Evolutionary conservation across 2,329 filamentous ascomycete genomes (phyloP).

Genomic region (Emmonsia crescens): DNA sequence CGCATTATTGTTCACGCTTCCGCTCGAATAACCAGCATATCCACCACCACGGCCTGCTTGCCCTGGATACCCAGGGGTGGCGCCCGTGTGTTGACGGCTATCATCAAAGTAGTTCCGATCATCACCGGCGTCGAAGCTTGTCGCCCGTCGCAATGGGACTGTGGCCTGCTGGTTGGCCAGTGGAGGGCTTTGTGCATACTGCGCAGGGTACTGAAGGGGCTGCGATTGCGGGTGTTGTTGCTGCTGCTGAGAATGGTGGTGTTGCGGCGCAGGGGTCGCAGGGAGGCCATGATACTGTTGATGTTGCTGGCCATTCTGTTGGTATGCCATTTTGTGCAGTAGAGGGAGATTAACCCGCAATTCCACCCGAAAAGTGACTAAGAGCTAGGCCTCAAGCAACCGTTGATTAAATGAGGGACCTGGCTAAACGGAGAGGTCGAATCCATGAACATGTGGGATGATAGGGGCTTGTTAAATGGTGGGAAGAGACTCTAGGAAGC

Average conservation of each 20-base stretch:
- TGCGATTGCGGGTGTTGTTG: neutral
- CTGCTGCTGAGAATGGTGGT: neutral
- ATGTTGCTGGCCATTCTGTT: slow-evolving; percentile 39
- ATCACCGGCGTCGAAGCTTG: slow-evolving; percentile 68
- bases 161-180: slow-evolving; percentile 31
- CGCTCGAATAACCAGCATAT: slow-evolving; percentile 24
- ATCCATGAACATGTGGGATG: neutral
- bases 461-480: neutral
- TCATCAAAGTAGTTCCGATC: slow-evolving; percentile 46
- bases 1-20: slow-evolving; percentile 14
- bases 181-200: slow-evolving; percentile 31
- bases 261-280: slow-evolving; percentile 16
- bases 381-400: neutral
- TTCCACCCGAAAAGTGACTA: neutral
- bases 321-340: slow-evolving; percentile 41
- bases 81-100: slow-evolving; percentile 22
- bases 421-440: neutral
- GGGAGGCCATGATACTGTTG: slow-evolving; percentile 34
- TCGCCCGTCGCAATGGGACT: slow-evolving; percentile 42
- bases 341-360: neutral
- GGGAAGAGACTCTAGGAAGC: neutral
- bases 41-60: slow-evolving; percentile 27
- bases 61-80: slow-evolving; percentile 25
- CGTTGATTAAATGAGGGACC: neutral
- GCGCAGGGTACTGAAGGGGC: slow-evolving; percentile 24